Conservation (phyloP, 805 yeast species). For the Metschnikowia vanudenii region DNA sequence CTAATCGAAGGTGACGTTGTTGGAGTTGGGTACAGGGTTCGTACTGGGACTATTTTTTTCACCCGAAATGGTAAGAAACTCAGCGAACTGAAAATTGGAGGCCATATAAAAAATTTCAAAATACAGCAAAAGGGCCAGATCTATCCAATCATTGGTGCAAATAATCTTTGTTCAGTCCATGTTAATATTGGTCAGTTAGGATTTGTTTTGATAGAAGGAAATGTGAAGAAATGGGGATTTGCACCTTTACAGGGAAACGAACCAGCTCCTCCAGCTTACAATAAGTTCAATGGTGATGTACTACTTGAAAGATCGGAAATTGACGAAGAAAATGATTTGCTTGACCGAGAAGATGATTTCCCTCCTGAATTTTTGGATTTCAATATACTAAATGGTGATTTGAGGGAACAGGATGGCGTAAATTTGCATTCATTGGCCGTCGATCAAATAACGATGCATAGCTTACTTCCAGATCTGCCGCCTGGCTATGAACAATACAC, state of each 20-base stretch:
- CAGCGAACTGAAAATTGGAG: constrained; percentile 76
- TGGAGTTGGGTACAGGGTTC: constrained; percentile 84
- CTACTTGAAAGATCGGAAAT: constrained; percentile 64
- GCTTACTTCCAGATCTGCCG: constrained; percentile 36
- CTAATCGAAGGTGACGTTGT: constrained; percentile 83
- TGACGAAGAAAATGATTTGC: constrained; percentile 48
- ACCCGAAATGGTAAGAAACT: constrained; percentile 92
- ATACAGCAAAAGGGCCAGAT: constrained; percentile 47
- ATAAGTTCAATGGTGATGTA: constrained; percentile 73
- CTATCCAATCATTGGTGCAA: constrained; percentile 89
- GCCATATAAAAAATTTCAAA: constrained; percentile 71
- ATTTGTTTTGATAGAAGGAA: constrained; percentile 86
- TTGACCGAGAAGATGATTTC: constrained; percentile 46
- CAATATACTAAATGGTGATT: constrained; percentile 17
- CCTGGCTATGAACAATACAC: constrained; percentile 33
- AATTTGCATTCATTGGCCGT: constrained; percentile 36
- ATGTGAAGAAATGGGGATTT: constrained; percentile 93
- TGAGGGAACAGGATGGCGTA: constrained; percentile 13
- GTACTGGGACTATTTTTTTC: constrained; percentile 85
- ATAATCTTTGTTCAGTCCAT: constrained; percentile 75
- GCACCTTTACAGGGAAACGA: constrained; percentile 87
- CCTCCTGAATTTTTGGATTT: constrained; percentile 58
- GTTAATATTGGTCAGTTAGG: constrained; percentile 90
- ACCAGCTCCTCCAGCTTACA: constrained; percentile 93
- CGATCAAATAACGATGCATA: constrained; percentile 43